These are phyloP conservation scores for Colletotrichum cuscutae DNA, from an alignment of 2,329 filamentous ascomycete genomes.

Conservation along the genomic window DNA sequence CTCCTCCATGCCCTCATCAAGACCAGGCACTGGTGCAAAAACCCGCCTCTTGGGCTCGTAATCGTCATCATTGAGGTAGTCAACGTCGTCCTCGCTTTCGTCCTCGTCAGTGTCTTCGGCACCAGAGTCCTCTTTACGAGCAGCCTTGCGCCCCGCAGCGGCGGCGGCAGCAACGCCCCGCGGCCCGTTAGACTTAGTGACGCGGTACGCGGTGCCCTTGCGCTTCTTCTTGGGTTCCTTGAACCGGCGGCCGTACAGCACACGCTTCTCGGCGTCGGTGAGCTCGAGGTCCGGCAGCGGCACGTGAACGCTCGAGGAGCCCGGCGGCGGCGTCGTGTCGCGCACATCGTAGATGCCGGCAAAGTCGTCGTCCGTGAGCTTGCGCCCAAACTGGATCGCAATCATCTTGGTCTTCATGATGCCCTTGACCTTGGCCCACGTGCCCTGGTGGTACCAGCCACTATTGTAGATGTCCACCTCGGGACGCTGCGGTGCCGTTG, in stretches of 20 bases:
- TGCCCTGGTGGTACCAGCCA: conserved; percentile 87
- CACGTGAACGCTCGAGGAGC: conserved; percentile 45
- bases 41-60: conserved; percentile 33
- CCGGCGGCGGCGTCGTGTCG: conserved; percentile 45
- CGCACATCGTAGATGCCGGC: conserved; percentile 51
- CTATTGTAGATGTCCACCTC: conserved; percentile 71
- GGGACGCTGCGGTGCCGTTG: conserved; percentile 67
- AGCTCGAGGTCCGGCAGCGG: conserved; percentile 51
- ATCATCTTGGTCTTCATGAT: conserved; percentile 90
- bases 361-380: conserved; percentile 60
- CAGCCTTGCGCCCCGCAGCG: not conserved
- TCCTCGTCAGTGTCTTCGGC: conserved; percentile 40
- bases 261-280: conserved; percentile 48
- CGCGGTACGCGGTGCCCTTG: conserved; percentile 36
- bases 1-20: not conserved
- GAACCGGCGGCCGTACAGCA: conserved; percentile 46
- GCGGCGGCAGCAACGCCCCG: conserved; percentile 23
- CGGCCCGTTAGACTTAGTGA: conserved; percentile 34
- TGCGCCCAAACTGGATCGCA: conserved; percentile 68
- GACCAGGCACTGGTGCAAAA: conserved; percentile 10
- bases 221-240: conserved; percentile 39
- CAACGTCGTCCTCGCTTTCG: no score
- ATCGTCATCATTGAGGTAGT: not conserved
- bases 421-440: conserved; percentile 84
- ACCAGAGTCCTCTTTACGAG: conserved; percentile 18